Conservation (phyloP, 2,329 filamentous ascomycete species). For the Byssothecium circinans region DNA sequence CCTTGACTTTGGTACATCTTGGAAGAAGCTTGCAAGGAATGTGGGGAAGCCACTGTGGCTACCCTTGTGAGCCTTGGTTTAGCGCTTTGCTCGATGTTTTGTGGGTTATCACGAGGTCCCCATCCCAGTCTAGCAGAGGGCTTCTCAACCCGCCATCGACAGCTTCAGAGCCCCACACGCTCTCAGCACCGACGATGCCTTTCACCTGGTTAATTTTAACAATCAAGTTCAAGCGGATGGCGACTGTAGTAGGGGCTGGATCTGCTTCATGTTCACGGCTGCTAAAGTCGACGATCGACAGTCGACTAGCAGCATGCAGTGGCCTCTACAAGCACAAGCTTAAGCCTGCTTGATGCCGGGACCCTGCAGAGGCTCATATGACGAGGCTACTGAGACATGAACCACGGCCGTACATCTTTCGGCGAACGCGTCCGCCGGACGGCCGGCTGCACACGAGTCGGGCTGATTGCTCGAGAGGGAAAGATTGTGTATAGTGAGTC, state of each 20-base stretch:
- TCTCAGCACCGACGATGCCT: not conserved
- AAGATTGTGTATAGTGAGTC: not conserved
- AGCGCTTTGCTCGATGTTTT: slow-evolving; percentile 1
- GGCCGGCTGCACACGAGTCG: slow-evolving; percentile 13
- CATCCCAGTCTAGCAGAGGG: slow-evolving; percentile 7
- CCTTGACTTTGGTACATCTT: not conserved
- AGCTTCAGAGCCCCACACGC: not conserved
- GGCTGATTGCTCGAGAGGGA: not conserved
- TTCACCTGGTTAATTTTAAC: not conserved
- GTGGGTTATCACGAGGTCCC: slow-evolving; percentile 14
- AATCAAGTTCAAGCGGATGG: not conserved
- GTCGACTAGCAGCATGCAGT: not conserved
- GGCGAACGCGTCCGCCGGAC: slow-evolving; percentile 26
- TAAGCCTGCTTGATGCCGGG: slow-evolving; percentile 18
- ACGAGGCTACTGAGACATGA: slow-evolving; percentile 38
- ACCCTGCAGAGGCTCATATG: slow-evolving; percentile 40
- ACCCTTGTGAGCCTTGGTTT: slow-evolving; percentile 4
- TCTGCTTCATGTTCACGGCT: not conserved
- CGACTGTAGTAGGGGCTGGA: too few species aligned
- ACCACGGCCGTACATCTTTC: slow-evolving; percentile 32
- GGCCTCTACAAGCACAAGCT: slow-evolving; percentile 2
- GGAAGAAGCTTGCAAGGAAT: slow-evolving; percentile 4
- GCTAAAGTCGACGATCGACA: not conserved
- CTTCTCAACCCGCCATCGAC: slow-evolving; percentile 4
- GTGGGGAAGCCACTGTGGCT: slow-evolving; percentile 13